Evolutionary conservation across 1,284 basidiomycete species (phyloP), one percentile per base, ranked within the genome.

Genomic region (Inonotus hispidus): DNA sequence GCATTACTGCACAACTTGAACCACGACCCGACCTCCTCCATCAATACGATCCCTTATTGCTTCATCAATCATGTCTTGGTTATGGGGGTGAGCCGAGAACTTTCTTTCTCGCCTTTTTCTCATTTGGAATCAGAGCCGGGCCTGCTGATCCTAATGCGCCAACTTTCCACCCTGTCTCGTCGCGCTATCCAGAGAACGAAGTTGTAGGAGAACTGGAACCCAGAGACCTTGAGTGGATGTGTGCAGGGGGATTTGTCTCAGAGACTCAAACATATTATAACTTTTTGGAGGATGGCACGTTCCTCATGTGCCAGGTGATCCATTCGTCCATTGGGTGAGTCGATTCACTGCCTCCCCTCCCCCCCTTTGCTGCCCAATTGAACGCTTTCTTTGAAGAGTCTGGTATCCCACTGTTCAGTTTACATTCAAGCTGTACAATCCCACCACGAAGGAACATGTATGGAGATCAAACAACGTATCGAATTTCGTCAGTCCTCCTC

Each of bases 341-440:
- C 57, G 53, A 45, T 43, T 43, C 41, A 21, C 61, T 45, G 49
- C 45, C 61, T 58, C 54, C 57, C 60, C 54, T 35, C 58, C 53
- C 53, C 46, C 61, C 68, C 63, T 63, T 61, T 41, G 13, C 38
- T 25, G n/a, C 19, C 25, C 8, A 19, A n/a, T 23, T 60, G 35
- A 53, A 38, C 50, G 53, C 61, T 16, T 47, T 16, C 8, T 4
- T 55, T 55, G 37, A 64, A 94, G 92, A 5, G 73, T 95, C 56
- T 95, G 92, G 92, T 93, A 91, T 70, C 95, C 96, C 5, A 93
- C 92, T 43, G 88, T 98, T 68, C 97, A 99, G 74, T 95, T 98
- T 75, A 93, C 89, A 2, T 96, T 90, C 86, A 96, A 95, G 76
- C 78, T 92, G 64, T 90, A 85, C 77, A 87, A 97, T 71, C 90